Evolutionary conservation across 768 basidiomycete genomes (phyloP), one percentile per base, ranked within the genome.

Genomic region (Neoboletus subvelutipes): DNA sequence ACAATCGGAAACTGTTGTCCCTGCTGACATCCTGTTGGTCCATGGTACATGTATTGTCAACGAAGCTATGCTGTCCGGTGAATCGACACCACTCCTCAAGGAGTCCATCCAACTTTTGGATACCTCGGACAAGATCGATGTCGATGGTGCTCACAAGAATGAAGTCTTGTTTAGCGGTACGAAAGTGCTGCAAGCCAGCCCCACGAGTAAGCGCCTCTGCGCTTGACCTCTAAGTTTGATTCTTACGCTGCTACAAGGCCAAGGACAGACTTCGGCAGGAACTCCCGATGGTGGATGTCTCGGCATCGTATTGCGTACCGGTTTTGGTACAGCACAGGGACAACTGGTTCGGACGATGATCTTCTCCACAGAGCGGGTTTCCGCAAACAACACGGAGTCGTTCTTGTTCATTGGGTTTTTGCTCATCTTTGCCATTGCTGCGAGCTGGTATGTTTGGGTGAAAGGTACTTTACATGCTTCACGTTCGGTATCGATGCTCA

Each of bases 371-470:
- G 97, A 99, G 67, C 90, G 94, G 6, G 87, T 99, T 22, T 92
- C 94, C 9, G 97, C 97, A 26, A 98, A 98, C 75, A 98, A 96
- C 72, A 49, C 90, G 57, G 97, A 99, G 70, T 88, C 88, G 0
- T 98, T 98, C 85, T 75, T 98, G 55, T 99, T 99, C 77, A 98
- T 99, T 58, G 97, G 94, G 3, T 98, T 99, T 81, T 78, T 98
- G 17, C 85, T 98, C 53, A 91, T 98, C 60, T 98, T 99, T 68
- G 97, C 97, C 41, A 90, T 98, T 63, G 96, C 96, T 33, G 97
- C 97, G 0, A 92, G 90, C 67, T 96, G 94, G 82, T 98, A 99
- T 76, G 97, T 98, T 26, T 98, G 97, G 97, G 83, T 88, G 31
- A 93, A 94, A 78, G 96, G 94, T 88, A 22, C 59, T 80, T 66